A percentile compares a stretch with the other conserved stretches of the same genome.
Conservation (phyloP, 2,329 filamentous ascomycete genomes). For the Fusarium caatingaense region DNA sequence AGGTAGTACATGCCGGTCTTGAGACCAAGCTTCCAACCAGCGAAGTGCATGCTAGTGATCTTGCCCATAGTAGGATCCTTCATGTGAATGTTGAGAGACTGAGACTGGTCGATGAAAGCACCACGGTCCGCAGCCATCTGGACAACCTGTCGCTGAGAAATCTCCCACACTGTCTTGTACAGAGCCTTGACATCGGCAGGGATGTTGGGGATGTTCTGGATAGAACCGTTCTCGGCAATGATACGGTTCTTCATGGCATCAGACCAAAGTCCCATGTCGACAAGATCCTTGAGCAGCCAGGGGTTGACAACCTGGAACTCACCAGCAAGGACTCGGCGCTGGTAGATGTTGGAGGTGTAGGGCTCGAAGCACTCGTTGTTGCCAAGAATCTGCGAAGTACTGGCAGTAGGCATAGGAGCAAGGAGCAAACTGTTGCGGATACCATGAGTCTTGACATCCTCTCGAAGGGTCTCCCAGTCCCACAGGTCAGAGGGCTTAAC, state of each 20-base stretch:
- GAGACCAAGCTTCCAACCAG: conserved; percentile 97
- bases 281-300: conserved; percentile 97
- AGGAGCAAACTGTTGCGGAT: conserved; percentile 95
- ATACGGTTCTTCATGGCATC: conserved; percentile 99
- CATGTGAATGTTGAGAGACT: conserved; percentile 99
- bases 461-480: conserved; percentile 93
- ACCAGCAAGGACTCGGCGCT: conserved; percentile 94
- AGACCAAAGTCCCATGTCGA: conserved; percentile 98
- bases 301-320: conserved; percentile 99
- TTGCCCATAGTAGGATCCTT: conserved; percentile 99
- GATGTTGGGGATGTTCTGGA: conserved; percentile 97
- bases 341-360: conserved; percentile 99
- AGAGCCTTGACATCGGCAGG: conserved; percentile 94
- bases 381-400: conserved; percentile 95
- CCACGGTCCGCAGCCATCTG: conserved; percentile 99
- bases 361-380: conserved; percentile 99
- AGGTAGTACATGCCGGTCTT: conserved; percentile 99
- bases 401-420: conserved; percentile 97
- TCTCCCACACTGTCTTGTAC: conserved; percentile 99
- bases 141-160: conserved; percentile 92
- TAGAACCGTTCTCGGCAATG: conserved; percentile 94
- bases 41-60: conserved; percentile 99
- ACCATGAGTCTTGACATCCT: conserved; percentile 90
- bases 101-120: conserved; percentile 98
- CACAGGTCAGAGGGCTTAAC: conserved; percentile 93